Evolutionary conservation across 2,329 filamentous ascomycete species (phyloP).

Genomic region (Juglanconis juglandina): DNA sequence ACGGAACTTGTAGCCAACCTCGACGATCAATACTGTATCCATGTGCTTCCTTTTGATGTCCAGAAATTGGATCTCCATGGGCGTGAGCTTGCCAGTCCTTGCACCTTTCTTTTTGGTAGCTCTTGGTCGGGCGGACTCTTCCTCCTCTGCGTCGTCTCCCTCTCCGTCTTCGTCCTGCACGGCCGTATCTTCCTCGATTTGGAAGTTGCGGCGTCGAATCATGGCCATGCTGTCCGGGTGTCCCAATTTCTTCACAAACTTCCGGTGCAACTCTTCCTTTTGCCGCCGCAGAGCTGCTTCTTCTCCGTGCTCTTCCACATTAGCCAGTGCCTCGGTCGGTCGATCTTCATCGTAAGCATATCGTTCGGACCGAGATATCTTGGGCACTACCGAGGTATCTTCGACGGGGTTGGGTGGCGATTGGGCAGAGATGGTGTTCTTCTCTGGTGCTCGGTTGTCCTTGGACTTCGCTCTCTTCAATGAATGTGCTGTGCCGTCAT

Average conservation of each 20-base stretch:
- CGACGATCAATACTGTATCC: slow-evolving; percentile 86
- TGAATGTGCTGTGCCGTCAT: slow-evolving; percentile 35
- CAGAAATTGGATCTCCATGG: slow-evolving; percentile 88
- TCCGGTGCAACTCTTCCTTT: slow-evolving; percentile 72
- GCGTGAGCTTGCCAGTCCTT: slow-evolving; percentile 78
- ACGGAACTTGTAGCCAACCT: slow-evolving; percentile 96
- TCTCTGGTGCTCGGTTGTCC: slow-evolving; percentile 37
- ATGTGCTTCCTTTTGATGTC: slow-evolving; percentile 90
- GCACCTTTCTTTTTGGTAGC: slow-evolving; percentile 62
- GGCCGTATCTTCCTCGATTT: slow-evolving; percentile 51
- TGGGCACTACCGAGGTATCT: slow-evolving; percentile 6
- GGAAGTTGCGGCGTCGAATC: slow-evolving; percentile 58
- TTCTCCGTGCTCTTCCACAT: slow-evolving; percentile 41
- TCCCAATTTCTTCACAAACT: slow-evolving; percentile 88
- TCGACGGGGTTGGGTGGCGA: slow-evolving; percentile 28
- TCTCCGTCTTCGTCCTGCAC: slow-evolving; percentile 48
- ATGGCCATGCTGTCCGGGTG: slow-evolving; percentile 75
- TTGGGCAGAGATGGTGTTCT: slow-evolving; percentile 38
- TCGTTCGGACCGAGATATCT: slow-evolving; percentile 40
- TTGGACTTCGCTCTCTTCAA: slow-evolving; percentile 44
- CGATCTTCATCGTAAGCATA: slow-evolving; percentile 48
- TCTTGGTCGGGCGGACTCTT: slow-evolving; percentile 45
- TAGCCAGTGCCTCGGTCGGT: slow-evolving; percentile 37
- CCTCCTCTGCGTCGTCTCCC: slow-evolving; percentile 54
- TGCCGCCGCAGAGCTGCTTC: slow-evolving; percentile 45